A percentile compares a stretch with the other conserved stretches of the same genome.
These are phyloP conservation scores for Murraya koenigii DNA, from an alignment of 345 rosid genomes.

Conservation along the genomic window DNA sequence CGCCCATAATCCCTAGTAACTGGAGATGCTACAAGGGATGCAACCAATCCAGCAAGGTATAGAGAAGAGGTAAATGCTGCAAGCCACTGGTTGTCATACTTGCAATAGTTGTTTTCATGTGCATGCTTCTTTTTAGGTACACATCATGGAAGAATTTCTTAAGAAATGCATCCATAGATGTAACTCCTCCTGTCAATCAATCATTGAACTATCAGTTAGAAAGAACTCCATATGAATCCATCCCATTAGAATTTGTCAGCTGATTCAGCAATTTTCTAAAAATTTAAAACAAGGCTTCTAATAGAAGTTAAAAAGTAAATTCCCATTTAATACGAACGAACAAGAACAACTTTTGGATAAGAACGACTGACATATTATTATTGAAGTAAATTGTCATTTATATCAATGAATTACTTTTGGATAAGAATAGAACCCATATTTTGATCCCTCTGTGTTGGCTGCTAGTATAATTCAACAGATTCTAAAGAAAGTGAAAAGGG, in stretches of 20 bases:
- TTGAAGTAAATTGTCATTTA: neutral
- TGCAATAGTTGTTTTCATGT: conserved; percentile 93
- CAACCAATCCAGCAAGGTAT: conserved; percentile 82
- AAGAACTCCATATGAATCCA: neutral
- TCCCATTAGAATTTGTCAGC: neutral
- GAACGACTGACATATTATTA: neutral
- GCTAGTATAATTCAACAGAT: neutral
- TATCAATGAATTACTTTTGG: neutral
- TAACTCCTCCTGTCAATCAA: conserved; percentile 70
- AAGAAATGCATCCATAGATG: conserved; percentile 85
- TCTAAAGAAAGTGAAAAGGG: neutral
- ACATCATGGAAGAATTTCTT: conserved; percentile 62
- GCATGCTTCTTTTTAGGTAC: conserved; percentile 61
- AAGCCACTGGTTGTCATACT: conserved; percentile 72
- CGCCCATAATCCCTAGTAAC: conserved; percentile 78
- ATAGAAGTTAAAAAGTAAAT: neutral
- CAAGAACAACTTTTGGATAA: no score
- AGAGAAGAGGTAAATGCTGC: conserved; percentile 89
- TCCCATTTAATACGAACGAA: neutral
- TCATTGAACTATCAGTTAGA: neutral
- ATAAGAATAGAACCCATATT: neutral
- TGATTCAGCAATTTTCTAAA: neutral
- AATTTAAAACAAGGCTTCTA: neutral
- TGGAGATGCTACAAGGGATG: conserved; percentile 79
- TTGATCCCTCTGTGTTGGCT: neutral